phyloP scores from a whole-genome alignment of 176 grass and related monocot genomes.

The Leersia perrieri region DNA sequence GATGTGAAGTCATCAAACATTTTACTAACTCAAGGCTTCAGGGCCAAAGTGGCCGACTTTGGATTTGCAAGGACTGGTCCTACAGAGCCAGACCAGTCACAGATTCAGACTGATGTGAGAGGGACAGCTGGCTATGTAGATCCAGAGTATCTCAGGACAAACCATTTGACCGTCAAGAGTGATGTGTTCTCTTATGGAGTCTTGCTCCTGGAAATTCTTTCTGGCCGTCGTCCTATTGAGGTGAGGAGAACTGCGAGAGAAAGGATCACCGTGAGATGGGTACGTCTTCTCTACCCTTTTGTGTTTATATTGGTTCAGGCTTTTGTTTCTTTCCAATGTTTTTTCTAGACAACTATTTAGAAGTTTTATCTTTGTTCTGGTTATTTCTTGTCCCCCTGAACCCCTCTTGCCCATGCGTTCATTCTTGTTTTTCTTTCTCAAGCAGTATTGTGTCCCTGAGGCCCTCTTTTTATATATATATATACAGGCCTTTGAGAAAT shows the following conservation, averaged over 20 bases:
- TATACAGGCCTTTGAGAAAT: slow-evolving; percentile 68
- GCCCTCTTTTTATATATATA: slow-evolving; percentile 22
- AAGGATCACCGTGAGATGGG: slow-evolving; percentile 93
- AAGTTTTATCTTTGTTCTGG: background rate
- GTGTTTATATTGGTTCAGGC: background rate
- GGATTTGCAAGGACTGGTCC: slow-evolving; percentile 88
- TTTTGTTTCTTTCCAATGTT: background rate
- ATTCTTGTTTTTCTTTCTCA: background rate
- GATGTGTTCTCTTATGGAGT: slow-evolving; percentile 98
- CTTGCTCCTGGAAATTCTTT: slow-evolving; percentile 89
- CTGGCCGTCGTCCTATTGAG: slow-evolving; percentile 80
- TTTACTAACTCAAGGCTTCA: slow-evolving; percentile 74
- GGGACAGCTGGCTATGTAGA: slow-evolving; percentile 92
- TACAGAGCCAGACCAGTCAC: slow-evolving; percentile 74
- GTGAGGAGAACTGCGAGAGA: slow-evolving; percentile 56
- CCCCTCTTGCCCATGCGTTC: background rate
- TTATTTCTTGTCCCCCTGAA: background rate
- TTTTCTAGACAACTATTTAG: background rate
- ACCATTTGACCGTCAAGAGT: slow-evolving; percentile 72
- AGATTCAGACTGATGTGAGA: slow-evolving; percentile 73
- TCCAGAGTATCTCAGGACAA: slow-evolving; percentile 87
- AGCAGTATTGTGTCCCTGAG: background rate
- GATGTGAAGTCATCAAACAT: slow-evolving; percentile 97
- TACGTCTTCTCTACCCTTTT: slow-evolving; percentile 39
- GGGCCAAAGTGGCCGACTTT: slow-evolving; percentile 95